Evolutionary conservation across 139 green algal species (phyloP).

Genomic region (Asterochloris erici): DNA sequence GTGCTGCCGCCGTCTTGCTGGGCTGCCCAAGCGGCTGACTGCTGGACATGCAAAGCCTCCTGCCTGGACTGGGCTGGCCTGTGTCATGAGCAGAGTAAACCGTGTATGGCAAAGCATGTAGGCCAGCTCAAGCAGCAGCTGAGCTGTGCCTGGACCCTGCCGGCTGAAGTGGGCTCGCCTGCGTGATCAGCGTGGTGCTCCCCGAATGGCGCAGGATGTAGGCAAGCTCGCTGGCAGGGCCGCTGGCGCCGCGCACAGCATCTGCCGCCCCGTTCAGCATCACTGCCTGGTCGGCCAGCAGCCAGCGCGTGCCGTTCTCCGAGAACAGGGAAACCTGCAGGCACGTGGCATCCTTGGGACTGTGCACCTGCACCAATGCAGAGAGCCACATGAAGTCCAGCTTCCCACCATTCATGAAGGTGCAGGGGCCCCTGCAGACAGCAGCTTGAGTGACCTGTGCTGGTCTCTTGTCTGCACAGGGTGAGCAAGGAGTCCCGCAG

Average conservation of each 20-base stretch:
- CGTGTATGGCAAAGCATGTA: too few species aligned
- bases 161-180: neutral
- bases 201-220: slow-evolving; percentile 75
- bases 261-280: slow-evolving; percentile 60
- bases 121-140: neutral
- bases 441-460: neutral
- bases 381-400: neutral
- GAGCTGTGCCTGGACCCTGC: neutral
- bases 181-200: slow-evolving; percentile 37
- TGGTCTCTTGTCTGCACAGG: neutral
- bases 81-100: too few species aligned
- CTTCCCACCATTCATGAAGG: neutral
- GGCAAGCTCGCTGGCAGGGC: slow-evolving; percentile 70
- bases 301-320: slow-evolving; percentile 79
- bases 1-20: too few species aligned
- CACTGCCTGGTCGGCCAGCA: slow-evolving; percentile 84
- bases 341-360: neutral
- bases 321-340: slow-evolving; percentile 73
- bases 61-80: too few species aligned
- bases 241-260: slow-evolving; percentile 68
- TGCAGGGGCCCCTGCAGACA: neutral
- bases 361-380: neutral
- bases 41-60: too few species aligned
- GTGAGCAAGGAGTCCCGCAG: neutral
- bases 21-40: too few species aligned